Base-by-base conservation (phyloP, 805 yeast genomes). In the Wickerhamiella spandovensis region DNA sequence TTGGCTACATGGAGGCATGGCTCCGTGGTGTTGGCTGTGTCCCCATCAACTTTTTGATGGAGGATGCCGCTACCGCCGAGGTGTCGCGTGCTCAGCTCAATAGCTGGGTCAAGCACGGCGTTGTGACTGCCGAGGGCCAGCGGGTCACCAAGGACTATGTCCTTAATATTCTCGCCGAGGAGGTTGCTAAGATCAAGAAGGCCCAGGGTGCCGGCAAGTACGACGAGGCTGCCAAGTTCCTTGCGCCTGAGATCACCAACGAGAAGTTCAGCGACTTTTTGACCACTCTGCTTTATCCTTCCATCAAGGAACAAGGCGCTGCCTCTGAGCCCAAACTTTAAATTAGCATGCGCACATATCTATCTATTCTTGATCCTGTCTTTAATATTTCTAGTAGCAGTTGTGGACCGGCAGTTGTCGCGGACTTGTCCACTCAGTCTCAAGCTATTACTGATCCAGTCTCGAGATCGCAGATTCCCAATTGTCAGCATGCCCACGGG, bases 1-100 rank as follows among this genome's bases (percentile, higher is more conserved):
- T 81, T 53, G 76, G 81, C 22, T 80, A 81, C 67, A 78, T 79
- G 69, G 85, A 79, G 68, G 84, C 84, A 35, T 80, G 85, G 85
- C 76, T 81, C 59, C 71, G 83, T 53, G 82, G 82, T 49, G 67
- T 77, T 51, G 86, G 86, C 10, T 79, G 84, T 65, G 84, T 81
- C 50, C 85, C 87, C 55, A 80, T 81, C 67, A 78, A 81, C 72
- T 78, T 73, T 66, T 70, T 81, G 66, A 81, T 81, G 87, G 87
- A 81, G 68, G 86, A 81, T 60, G 86, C 86, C 32, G 86, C 85
- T 48, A 81, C 85, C 50, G 86, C 85, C 48, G 86, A 81, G 65
- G 85, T 81, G n/a, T 79, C 84, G 25, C 74, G 87, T 60, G 72
- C 81, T 32, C 83, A 78, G 67, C 74, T 81, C 58, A 77, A 82